Conservation (phyloP, 164 flowering plant genomes). For the Chloranthus sessilifolius region DNA sequence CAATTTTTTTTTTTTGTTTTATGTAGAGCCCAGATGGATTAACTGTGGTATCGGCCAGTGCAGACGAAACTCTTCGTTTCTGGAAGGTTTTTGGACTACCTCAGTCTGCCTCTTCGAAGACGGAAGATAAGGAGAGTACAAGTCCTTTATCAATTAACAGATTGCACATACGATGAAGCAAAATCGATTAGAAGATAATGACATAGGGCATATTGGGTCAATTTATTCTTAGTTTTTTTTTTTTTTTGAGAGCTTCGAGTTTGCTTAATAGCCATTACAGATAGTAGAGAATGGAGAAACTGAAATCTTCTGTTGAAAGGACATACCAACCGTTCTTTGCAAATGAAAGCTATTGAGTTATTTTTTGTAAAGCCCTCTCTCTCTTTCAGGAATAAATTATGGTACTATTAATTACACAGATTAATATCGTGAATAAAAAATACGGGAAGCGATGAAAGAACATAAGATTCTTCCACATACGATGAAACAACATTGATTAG, state of each 20-base stretch:
- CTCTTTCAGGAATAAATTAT: not conserved
- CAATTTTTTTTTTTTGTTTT: slow-evolving; percentile 2
- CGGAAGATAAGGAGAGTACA: slow-evolving; percentile 19
- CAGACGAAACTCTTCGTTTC: slow-evolving; percentile 50
- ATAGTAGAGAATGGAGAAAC: too few species aligned
- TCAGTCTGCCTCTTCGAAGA: slow-evolving; percentile 4
- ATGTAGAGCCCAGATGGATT: slow-evolving; percentile 56
- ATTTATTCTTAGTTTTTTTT: too few species aligned
- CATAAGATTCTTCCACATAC: slow-evolving; percentile 17
- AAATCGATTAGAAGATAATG: too few species aligned
- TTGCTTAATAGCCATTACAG: too few species aligned
- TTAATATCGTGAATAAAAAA: slow-evolving; percentile 7
- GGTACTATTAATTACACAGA: slow-evolving; percentile 4
- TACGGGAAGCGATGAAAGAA: not conserved
- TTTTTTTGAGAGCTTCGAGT: too few species aligned
- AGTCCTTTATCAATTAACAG: slow-evolving; percentile 34
- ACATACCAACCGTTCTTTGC: not conserved
- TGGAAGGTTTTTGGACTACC: slow-evolving; percentile 47
- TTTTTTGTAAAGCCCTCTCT: too few species aligned
- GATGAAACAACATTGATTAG: slow-evolving; percentile 32
- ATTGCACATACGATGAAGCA: slow-evolving; percentile 33
- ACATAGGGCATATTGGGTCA: too few species aligned
- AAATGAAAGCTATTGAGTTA: not conserved
- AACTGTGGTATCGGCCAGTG: slow-evolving; percentile 42
- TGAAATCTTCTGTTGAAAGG: not conserved